These are phyloP conservation scores for Coemansia sp. DNA, from an alignment of 192 early-diverging fungal species.

Conservation along the genomic window DNA sequence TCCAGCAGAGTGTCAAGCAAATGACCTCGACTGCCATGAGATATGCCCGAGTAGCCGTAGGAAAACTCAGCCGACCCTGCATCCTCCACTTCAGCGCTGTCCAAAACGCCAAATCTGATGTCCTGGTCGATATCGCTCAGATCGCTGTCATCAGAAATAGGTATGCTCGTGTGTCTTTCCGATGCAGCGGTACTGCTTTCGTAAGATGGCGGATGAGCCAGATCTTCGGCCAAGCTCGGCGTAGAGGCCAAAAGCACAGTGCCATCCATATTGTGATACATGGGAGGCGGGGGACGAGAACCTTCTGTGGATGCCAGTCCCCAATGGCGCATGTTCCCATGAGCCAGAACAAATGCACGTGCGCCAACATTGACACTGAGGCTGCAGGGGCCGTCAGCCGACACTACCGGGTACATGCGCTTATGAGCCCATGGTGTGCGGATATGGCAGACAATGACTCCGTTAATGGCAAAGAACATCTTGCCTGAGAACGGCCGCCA, in stretches of 20 bases:
- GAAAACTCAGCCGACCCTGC: not conserved
- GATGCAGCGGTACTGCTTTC: constrained; percentile 2
- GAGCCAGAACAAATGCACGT: constrained; percentile 46
- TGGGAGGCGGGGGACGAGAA: constrained; percentile 39
- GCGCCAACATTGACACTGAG: constrained; percentile 43
- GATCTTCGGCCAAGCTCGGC: not conserved
- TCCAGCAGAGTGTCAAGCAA: not conserved
- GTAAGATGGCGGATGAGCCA: constrained; percentile 19
- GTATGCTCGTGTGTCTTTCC: constrained; percentile 5
- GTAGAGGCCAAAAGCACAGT: constrained; percentile 57
- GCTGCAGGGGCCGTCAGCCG: constrained; percentile 47
- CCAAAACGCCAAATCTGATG: not conserved
- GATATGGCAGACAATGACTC: constrained; percentile 60
- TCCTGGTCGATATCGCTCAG: not conserved
- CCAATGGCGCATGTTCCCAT: constrained; percentile 53
- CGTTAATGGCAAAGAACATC: constrained; percentile 72
- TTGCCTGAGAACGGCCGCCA: constrained; percentile 69
- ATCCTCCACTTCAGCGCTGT: constrained; percentile 3
- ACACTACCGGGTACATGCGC: constrained; percentile 59
- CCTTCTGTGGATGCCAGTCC: constrained; percentile 46
- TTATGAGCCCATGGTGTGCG: constrained; percentile 59
- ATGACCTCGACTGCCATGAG: not conserved
- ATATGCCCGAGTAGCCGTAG: not conserved
- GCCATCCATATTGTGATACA: constrained; percentile 60
- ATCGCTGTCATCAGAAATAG: constrained; percentile 3